Evolutionary conservation across 1,139 yeast species (phyloP), one percentile per base, ranked within the genome.

Genomic region (Scheffersomyces stambukii): DNA sequence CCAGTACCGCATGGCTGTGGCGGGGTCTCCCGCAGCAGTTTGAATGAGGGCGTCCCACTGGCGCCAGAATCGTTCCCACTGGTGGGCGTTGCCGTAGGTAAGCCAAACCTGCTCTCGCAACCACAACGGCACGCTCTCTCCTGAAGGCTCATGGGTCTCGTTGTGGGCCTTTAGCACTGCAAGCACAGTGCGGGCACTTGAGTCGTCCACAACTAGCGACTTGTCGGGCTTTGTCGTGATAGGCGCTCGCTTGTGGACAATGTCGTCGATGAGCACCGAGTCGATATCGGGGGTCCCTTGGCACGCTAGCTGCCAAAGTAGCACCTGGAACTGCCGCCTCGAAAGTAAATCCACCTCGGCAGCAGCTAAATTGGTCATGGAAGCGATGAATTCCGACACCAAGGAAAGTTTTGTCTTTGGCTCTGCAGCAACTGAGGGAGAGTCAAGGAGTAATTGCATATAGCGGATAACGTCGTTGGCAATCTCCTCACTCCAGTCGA

Each of bases 61-160:
- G n/a, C 39, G 38, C 73, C 73, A 67, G 43, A 66, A 67, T 23
- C 45, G 42, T 2, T 37, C 35, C 71, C 71, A 65, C 19, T 57
- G 46, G 3, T 59, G 57, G 10, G 65, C 52, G 35, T 61, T 64
- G 2, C 72, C 74, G 32, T 57, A 63, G 2, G 64, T 54, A 34
- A 54, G 52, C 26, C 66, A 51, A 10, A 60, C 44, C 13, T 61
- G 44, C 35, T 66, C 72, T 25, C 53, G 48, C 29, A 54, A 48
- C 10, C 54, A 46, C 11, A 34, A 23, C 6, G 50, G 42, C 6
- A 38, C 27, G 3, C 26, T 14, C 13, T 28, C 42, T 11, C 33
- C 36, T 31, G n/a, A n/a, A n/a, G n/a, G n/a, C n/a, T 7, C 20
- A 10, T 18, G 7, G n/a, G 9, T 9, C n/a, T 9, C 5, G 20